Evolutionary conservation across 768 basidiomycete species (phyloP), one percentile per base, ranked within the genome.

Genomic region (Lyophyllum shimeji): DNA sequence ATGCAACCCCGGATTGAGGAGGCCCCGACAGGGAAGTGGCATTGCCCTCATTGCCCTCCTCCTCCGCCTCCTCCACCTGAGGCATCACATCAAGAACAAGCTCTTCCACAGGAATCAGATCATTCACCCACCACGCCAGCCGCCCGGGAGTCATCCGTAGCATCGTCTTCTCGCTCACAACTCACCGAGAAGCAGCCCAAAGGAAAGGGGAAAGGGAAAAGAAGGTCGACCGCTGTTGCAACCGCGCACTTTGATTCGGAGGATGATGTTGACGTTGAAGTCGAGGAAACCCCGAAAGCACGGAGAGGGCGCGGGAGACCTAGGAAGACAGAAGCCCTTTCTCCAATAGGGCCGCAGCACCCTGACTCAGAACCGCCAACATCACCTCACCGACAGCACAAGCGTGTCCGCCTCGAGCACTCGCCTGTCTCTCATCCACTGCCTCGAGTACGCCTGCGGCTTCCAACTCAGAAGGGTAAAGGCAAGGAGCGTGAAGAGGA

Each of bases 21-120:
- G 55, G 76, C 85, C 31, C 95, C 95, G 1, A 80, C 84, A 34
- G 93, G 92, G 62, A 78, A 78, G 67, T 94, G 89, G 89, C 79
- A 82, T 63, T 93, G 90, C 68, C 88, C 88, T 23, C 56, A 69
- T 25, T 93, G 90, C 66, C 79, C 77, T 18, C 71, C 71, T 39
- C 58, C 71, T 42, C 50, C 60, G 25, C 62, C 71, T 42, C 50
- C 60, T 23, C 62, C 60, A 52, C 68, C 58, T 44, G 62, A 56
- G 45, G 15, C 27, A 20, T 40, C 24, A 3, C 24, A 46, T 46
- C 24, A 40, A 23, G 53, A 52, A 18, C 33, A 34, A n/a, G 42
- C 60, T 18, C 43, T 51, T n/a, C 43, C 23, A 11, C 56, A 60
- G 20, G 43, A 56, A 4, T 46, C 50, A 17, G 48, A 46, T 31